Base-by-base conservation (phyloP, 345 rosid species). In the Toxicodendron radicans region DNA sequence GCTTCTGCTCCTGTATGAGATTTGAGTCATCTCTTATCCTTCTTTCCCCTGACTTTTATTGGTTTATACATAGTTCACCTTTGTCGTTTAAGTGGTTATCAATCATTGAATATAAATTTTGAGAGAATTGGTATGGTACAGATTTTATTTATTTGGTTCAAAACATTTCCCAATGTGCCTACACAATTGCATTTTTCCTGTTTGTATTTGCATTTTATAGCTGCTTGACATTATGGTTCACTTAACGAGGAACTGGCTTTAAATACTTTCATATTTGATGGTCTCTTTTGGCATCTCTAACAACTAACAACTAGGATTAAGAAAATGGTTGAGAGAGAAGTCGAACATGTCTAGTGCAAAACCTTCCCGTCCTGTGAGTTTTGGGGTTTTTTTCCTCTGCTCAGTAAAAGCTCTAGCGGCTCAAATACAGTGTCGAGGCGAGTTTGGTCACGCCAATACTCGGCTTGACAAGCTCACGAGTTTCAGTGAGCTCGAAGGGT, bases 1-100 rank as follows among this genome's bases (percentile, higher is more conserved):
- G 63, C 63, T 59, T 71, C 82, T 30, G 18, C 79, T 48, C 75
- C 82, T 53, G 58, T 54, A 62, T 77, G 76, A 77, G 64, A 73
- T 48, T 63, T 21, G 58, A 10, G 27, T 21, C 58, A 9, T 49
- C 10, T 56, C 21, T 41, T 27, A 38, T 49, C 58, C 10, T 33
- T 62, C 49, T 23, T 38, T 49, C 10, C 48, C 2, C 7, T 41
- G 9, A 33, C 49, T 33, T 52, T 14, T 23, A 10, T 21, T 41
- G 64, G 76, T 27, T 54, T 53, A 33, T 52, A 53, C 58, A 1
- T 20, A 30, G 74, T n/a, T 56, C 3, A 35, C n/a, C 43, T 4
- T 45, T 21, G 35, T 56, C 33, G 35, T 43, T 63, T 62, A 45
- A 48, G 24, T 27, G 66, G 27, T 9, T 27, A 46, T 18, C 32